Conservation (phyloP, 306 rosid genomes). For the Abrus pulchellus region DNA sequence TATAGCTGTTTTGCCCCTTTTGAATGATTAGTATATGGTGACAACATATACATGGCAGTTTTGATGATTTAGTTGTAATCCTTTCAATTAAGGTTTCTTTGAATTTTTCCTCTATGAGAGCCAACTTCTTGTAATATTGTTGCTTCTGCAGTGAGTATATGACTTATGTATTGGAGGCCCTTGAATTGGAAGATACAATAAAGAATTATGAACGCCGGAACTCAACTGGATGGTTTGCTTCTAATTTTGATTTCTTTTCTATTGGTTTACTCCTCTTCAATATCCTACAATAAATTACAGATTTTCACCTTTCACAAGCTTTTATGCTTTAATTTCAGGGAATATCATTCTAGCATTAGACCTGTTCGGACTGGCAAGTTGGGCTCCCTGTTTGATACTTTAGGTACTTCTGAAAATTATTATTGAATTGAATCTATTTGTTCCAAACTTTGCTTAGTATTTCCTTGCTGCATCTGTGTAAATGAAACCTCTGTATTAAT, state of each 20-base stretch:
- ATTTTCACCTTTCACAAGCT: constrained; percentile 31
- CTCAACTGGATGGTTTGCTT: constrained; percentile 92
- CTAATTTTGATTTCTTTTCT: constrained; percentile 37
- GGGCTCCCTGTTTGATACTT: constrained; percentile 73
- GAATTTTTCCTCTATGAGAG: constrained; percentile 36
- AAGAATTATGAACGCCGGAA: constrained; percentile 77
- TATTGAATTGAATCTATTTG: constrained; percentile 16
- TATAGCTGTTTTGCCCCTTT: constrained; percentile 26
- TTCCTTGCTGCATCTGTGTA: constrained; percentile 25
- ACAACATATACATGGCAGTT: neutral
- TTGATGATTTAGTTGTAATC: constrained; percentile 10
- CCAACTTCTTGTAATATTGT: constrained; percentile 42
- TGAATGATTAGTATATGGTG: constrained; percentile 32
- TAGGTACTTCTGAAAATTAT: constrained; percentile 65
- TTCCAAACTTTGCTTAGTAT: constrained; percentile 11
- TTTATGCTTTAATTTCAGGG: constrained; percentile 69
- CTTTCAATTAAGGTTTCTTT: constrained; percentile 32
- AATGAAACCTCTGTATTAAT: constrained; percentile 17
- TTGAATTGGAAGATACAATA: constrained; percentile 92
- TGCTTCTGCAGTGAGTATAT: constrained; percentile 84
- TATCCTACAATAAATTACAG: constrained; percentile 24
- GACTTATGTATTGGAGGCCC: constrained; percentile 81
- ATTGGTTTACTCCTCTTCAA: constrained; percentile 11
- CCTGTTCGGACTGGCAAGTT: constrained; percentile 76
- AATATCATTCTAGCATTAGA: constrained; percentile 82